Evolutionary conservation across 2,329 filamentous ascomycete genomes (phyloP).

Genomic region (Rutstroemia sp.): DNA sequence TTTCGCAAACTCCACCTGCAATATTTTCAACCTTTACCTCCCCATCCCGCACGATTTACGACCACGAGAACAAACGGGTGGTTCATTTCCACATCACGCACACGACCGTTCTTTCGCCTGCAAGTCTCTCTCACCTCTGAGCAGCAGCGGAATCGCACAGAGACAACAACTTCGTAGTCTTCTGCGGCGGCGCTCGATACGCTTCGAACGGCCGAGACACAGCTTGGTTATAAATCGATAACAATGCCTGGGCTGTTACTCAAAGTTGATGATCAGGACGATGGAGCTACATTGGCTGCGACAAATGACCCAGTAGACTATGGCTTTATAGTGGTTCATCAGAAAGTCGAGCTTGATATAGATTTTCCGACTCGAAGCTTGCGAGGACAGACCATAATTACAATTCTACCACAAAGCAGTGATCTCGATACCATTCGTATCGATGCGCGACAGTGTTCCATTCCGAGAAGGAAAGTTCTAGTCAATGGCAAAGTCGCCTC

Average conservation of each 20-base stretch:
- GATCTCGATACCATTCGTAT: conserved; percentile 51
- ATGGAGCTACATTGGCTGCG: conserved; percentile 2
- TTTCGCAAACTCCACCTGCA: no score
- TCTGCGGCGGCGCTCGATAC: no score
- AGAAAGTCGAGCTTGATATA: conserved; percentile 83
- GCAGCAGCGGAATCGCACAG: no score
- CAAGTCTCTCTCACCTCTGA: no score
- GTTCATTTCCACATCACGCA: no score
- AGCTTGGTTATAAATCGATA: not conserved
- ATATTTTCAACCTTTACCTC: no score
- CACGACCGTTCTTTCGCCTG: no score
- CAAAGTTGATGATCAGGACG: conserved; percentile 18
- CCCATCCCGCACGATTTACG: no score
- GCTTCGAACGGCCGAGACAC: no score
- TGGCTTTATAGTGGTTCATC: conserved; percentile 58
- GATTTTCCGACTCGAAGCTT: conserved; percentile 72
- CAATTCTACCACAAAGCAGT: conserved; percentile 50
- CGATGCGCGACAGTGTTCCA: conserved; percentile 55
- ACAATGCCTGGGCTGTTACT: conserved; percentile 24
- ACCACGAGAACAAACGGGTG: no score
- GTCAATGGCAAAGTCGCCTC: conserved; percentile 35
- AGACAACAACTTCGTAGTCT: no score
- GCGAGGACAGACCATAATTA: conserved; percentile 74
- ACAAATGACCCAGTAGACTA: conserved; percentile 14
- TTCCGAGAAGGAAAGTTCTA: conserved; percentile 46